Evolutionary conservation across 768 basidiomycete species (phyloP), one percentile per base, ranked within the genome.

Genomic region (Trametes sanguinea): DNA sequence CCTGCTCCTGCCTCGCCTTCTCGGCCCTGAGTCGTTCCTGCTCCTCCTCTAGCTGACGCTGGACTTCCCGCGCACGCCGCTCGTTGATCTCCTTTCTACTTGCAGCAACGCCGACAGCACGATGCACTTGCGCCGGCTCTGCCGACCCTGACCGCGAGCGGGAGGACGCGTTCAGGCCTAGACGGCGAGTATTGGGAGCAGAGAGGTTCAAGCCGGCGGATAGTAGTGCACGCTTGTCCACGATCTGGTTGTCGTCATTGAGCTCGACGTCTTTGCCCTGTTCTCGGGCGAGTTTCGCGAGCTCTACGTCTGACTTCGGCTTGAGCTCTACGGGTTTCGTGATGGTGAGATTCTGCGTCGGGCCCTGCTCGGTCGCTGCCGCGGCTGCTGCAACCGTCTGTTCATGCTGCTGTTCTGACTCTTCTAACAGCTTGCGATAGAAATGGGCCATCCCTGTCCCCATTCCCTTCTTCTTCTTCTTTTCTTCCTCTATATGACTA

Each of bases 231-330:
- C 95, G 88, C 71, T 95, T 95, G 77, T 99, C 97, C 51, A 99
- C 89, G 48, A 98, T 95, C 72, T 95, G 92, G 68, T 95, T 95
- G 68, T 98, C 95, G 73, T 98, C 96, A 73, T 98, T 98, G 37
- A 98, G 77, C 74, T 98, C 96, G 37, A 99, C 88, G 10, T 86
- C 81, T 73, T 90, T 90, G 27, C 95, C 95, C 69, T 89, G 81
- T 60, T 81, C 84, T 66, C 80, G 79, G 14, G 94, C 93, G 46
- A 82, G 68, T 46, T 74, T 82, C 27, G 90, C 93, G 30, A 93
- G 80, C 69, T 93, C 88, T 32, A 84, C 69, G 74, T 96, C 94
- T 40, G 90, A 86, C 67, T 82, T 74, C 46, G 84, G 81, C 0
- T 78, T 76, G 67, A 86, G 78, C 63, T 90, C 81, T 44, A 81